phyloP scores from a whole-genome alignment of 2,329 filamentous ascomycete species.

The Claviceps africana region DNA sequence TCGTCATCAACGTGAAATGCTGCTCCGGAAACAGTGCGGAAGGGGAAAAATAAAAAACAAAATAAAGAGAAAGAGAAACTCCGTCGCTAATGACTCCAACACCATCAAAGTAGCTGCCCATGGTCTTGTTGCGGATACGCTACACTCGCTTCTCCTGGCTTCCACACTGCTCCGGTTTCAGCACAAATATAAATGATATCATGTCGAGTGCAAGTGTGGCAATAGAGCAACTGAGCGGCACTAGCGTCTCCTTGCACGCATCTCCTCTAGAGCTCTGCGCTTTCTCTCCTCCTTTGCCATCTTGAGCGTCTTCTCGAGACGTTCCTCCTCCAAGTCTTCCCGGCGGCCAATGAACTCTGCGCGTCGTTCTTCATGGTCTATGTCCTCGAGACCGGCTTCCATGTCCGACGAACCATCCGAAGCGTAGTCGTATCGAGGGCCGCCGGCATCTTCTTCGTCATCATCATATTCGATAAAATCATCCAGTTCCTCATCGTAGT shows the following conservation, averaged over 20 bases:
- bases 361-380: constrained; percentile 54
- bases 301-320: constrained; percentile 46
- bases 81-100: constrained; percentile 24
- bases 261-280: constrained; percentile 25
- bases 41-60: not conserved
- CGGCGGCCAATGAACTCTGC: constrained; percentile 48
- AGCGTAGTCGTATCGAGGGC: constrained; percentile 38
- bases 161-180: not conserved
- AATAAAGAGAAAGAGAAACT: constrained; percentile 15
- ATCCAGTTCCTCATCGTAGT: constrained; percentile 50
- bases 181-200: not conserved
- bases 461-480: constrained; percentile 50
- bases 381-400: constrained; percentile 61
- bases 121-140: not conserved
- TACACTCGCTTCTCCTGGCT: not conserved
- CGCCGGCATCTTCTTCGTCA: constrained; percentile 35
- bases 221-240: not conserved
- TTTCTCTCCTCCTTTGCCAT: constrained; percentile 46
- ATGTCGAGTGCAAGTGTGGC: not conserved
- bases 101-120: not conserved
- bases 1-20: not conserved
- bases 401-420: constrained; percentile 61
- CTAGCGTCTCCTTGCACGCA: constrained; percentile 18
- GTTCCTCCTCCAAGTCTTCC: constrained; percentile 53
- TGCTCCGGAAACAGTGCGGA: not conserved